Evolutionary conservation across 2,329 filamentous ascomycete species (phyloP).

Genomic region (Botrytis paeoniae): DNA sequence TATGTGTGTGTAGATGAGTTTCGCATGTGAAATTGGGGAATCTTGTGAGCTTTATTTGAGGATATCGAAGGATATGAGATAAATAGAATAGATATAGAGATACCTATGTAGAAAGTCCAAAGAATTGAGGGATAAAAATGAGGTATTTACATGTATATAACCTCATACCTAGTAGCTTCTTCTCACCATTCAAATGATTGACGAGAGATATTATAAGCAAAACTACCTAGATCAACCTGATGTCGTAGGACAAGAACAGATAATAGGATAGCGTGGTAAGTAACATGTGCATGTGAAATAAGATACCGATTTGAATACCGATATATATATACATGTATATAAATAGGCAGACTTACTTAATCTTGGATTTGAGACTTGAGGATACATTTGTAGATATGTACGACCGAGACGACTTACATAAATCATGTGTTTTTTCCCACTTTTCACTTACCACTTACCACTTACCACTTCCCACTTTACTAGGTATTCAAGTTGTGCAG

Average conservation of each 20-base stretch:
- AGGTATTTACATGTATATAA: neutral
- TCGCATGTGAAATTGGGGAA: neutral
- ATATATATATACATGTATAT: too few species aligned
- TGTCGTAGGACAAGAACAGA: slow-evolving; percentile 1
- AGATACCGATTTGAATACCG: neutral
- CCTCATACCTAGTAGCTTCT: neutral
- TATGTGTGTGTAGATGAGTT: neutral
- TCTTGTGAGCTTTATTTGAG: neutral
- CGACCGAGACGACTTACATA: neutral
- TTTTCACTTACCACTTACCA: neutral
- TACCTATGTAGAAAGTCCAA: neutral
- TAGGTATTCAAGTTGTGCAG: neutral
- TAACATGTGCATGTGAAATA: neutral
- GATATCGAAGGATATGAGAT: neutral
- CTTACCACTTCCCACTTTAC: neutral
- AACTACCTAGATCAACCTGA: neutral
- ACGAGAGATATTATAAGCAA: neutral
- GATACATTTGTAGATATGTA: neutral
- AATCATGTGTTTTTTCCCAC: neutral
- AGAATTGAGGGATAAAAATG: neutral
- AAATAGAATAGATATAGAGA: neutral
- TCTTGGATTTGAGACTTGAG: neutral
- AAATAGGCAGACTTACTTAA: neutral
- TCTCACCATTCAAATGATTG: neutral
- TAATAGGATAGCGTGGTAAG: neutral